Base-by-base conservation (phyloP, 306 rosid genomes). In the Gastrolobium bilobum region DNA sequence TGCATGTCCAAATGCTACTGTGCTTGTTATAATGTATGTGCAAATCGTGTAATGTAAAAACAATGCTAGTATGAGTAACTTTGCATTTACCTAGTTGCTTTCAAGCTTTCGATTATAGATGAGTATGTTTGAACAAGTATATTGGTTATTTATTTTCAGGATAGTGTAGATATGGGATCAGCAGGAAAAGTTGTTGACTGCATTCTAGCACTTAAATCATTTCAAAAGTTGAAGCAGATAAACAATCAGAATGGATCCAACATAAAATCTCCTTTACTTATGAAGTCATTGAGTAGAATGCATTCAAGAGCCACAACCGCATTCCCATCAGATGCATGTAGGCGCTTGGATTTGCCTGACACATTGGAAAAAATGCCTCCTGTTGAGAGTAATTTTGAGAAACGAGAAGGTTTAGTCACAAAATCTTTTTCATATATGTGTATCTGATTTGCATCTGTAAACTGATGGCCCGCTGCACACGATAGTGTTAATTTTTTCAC, bases 181-280 rank as follows among this genome's bases (percentile, higher is more conserved):
- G 91, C 77, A 51, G 86, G 82, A 42, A 95, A 87, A 84, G 89
- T 93, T 68, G 99, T 91, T 43, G 97, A 95, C 74, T 95, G 99
- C 77, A 81, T 95, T 77, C 88, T 95, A 81, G 84, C 89, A 2
- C 92, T 95, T 70, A 91, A 87, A 87, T 87, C 84, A 56, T 87
- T 84, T 85, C 86, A 89, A 54, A 97, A 91, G 87, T 82, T 75
- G 75, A 92, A 94, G 86, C 81, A 85, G 78, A 85, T 42, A 76
- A 83, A 62, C 76, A 68, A 73, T 50, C 88, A 76, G 64, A 93
- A 79, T 81, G 93, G 91, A 57, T 76, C 60, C 83, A 52, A 35
- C 76, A 33, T 78, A 42, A 95, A 88, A 80, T 95, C 99, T 74
- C 99, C 99, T 57, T 68, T 87, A 51, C 74, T 60, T 68, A 39